Base-by-base conservation (phyloP, 176 grass and related monocot species). In the Pontederia paniculata region DNA sequence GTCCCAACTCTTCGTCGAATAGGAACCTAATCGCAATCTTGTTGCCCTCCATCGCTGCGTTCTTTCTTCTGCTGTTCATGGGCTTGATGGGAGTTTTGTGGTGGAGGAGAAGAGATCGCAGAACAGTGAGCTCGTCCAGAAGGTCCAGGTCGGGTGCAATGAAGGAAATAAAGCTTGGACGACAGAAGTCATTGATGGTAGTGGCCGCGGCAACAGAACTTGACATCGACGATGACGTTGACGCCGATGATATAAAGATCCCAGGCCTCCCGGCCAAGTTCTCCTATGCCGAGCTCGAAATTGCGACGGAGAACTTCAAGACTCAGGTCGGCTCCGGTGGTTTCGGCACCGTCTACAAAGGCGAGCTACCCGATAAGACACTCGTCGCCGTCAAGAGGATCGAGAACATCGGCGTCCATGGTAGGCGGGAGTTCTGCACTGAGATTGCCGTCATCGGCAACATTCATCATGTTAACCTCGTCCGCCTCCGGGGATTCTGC, bases 401-500 rank as follows among this genome's bases (percentile, higher is more conserved):
- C 0, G 83, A 86, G 60, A 74, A 72, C 58, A 66, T 66, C 12
- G 91, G 91, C 48, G 22, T 81, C 52, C 91, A 97, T 23, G 83
- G 79, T 0, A 86, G 68, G 68, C 73, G 60, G 43, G 91, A 97
- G 21, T 96, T 96, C 79, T 81, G 76, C 69, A 97, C 86, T 2
- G 86, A 97, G 83, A 97, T 97, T 43, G 60, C 77, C 1, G 72
- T 97, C 44, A 90, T 97, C 51, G 80, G 71, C 67, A 89, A 44
- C 77, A 97, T 90, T 52, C 86, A 64, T 2, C 91, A 97, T 62
- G 42, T 89, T 31, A 97, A 97, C 58, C 82, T 96, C 19, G 85
- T 96, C 16, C 76, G 82, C 50, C 79, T 96, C 57, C 85, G 91
- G 0, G 91, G 91, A 8, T 89, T 96, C 80, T 96, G 91, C 51